Conservation (phyloP, 2,329 filamentous ascomycete genomes). For the Botryotinia convoluta region DNA sequence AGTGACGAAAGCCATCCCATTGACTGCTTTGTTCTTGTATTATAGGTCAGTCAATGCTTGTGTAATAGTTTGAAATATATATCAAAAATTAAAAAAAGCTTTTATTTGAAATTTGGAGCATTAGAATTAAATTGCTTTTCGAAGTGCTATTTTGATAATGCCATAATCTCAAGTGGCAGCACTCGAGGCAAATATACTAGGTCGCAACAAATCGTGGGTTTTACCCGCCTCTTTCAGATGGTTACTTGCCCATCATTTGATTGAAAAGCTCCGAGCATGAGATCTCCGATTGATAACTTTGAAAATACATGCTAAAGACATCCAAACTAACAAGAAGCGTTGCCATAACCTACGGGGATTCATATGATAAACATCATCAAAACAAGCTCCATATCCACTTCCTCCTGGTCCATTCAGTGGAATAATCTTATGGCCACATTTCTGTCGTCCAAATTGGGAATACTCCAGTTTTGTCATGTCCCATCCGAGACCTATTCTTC, state of each 20-base stretch:
- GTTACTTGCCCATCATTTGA: not conserved
- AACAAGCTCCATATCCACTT: constrained; percentile 41
- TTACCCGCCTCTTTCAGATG: not conserved
- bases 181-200: not conserved
- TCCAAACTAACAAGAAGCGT: not conserved
- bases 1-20: constrained; percentile 52
- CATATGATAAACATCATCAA: constrained; percentile 50
- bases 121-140: too few relatives aligned
- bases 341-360: constrained; percentile 43
- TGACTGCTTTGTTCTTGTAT: constrained; percentile 47
- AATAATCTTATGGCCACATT: constrained; percentile 50
- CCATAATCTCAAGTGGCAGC: not conserved
- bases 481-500: constrained; percentile 53
- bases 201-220: not conserved
- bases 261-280: not conserved
- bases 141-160: too few relatives aligned
- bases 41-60: not conserved
- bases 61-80: too few relatives aligned
- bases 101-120: too few relatives aligned
- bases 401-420: constrained; percentile 42
- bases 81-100: too few relatives aligned
- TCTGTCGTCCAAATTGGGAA: constrained; percentile 51
- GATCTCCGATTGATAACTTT: not conserved
- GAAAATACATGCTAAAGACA: too few relatives aligned
- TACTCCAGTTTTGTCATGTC: constrained; percentile 54